Percentiles rank a stretch among this genome's conserved stretches.
These are phyloP conservation scores for Lipomyces oligophaga DNA, from an alignment of 805 yeast genomes.

Conservation along the genomic window DNA sequence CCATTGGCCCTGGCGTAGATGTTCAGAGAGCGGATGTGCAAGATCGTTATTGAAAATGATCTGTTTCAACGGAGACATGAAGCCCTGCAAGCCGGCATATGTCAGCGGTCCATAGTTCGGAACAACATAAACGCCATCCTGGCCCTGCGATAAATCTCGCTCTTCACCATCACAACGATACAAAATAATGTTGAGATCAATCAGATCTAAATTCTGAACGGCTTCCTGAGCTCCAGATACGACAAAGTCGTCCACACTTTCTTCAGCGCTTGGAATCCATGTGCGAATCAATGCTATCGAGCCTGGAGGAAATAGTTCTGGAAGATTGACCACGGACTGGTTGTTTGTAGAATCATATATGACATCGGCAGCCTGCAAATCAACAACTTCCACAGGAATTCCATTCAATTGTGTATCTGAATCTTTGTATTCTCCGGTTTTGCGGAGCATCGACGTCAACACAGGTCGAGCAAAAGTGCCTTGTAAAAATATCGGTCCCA, in stretches of 20 bases:
- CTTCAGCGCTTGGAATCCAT: constrained; percentile 60
- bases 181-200: constrained; percentile 69
- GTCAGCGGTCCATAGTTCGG: constrained; percentile 72
- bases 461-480: constrained; percentile 43
- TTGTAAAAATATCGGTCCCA: constrained; percentile 36
- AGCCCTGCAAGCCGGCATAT: constrained; percentile 92
- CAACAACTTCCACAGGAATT: constrained; percentile 60
- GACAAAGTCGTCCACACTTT: constrained; percentile 59
- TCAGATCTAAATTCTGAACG: constrained; percentile 53
- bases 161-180: constrained; percentile 86
- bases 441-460: constrained; percentile 55
- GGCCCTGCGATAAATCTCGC: constrained; percentile 69
- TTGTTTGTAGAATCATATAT: constrained; percentile 42
- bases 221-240: constrained; percentile 70
- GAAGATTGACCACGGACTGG: constrained; percentile 54
- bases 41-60: constrained; percentile 68
- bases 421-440: constrained; percentile 48
- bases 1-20: constrained; percentile 82
- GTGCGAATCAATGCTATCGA: constrained; percentile 83
- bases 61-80: constrained; percentile 65
- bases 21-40: constrained; percentile 78
- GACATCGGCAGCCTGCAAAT: constrained; percentile 50
- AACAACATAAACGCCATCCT: constrained; percentile 66
- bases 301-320: constrained; percentile 76
- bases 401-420: constrained; percentile 49